Percentiles rank a stretch among this genome's conserved stretches.
These are phyloP conservation scores for Trichosporon ovoides DNA, from an alignment of 1,284 basidiomycete genomes.

Conservation along the genomic window DNA sequence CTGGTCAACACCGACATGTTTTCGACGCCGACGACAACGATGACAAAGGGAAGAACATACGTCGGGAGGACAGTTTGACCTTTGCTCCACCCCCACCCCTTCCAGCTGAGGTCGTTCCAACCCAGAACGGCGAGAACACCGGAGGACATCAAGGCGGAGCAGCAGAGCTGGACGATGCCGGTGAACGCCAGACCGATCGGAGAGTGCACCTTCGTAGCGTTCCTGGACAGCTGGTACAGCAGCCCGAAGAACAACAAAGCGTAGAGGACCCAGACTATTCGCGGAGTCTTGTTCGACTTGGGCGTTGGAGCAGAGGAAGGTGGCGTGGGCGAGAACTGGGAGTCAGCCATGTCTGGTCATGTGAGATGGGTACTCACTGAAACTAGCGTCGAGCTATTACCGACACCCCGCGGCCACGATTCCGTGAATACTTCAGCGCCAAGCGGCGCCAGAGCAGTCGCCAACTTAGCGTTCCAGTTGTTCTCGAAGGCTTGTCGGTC, in stretches of 20 bases:
- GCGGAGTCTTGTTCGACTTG: conserved; percentile 50
- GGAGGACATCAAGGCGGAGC: conserved; percentile 87
- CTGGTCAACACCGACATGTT: conserved; percentile 91
- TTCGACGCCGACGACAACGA: conserved; percentile 91
- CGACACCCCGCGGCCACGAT: conserved; percentile 18
- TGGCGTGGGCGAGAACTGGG: conserved; percentile 7
- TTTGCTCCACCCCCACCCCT: conserved; percentile 35
- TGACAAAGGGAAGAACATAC: conserved; percentile 79
- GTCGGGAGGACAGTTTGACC: conserved; percentile 46
- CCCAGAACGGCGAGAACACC: conserved; percentile 57
- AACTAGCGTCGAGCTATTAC: conserved; percentile 15
- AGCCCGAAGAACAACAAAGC: conserved; percentile 72
- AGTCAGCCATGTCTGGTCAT: background rate
- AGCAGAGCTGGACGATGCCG: conserved; percentile 80
- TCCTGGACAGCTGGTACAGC: conserved; percentile 62
- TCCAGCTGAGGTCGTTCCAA: conserved; percentile 23
- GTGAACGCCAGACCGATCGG: conserved; percentile 88
- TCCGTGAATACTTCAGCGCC: conserved; percentile 40
- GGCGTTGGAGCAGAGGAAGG: background rate
- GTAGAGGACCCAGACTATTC: conserved; percentile 74
- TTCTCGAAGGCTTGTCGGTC: conserved; percentile 24
- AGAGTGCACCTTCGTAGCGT: conserved; percentile 81
- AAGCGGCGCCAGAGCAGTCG: conserved; percentile 16
- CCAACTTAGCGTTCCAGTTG: conserved; percentile 23
- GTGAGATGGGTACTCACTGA: conserved; percentile 25